Conservation (phyloP, 169 alveolate genomes). For the Plasmodium cynomolgi region DNA sequence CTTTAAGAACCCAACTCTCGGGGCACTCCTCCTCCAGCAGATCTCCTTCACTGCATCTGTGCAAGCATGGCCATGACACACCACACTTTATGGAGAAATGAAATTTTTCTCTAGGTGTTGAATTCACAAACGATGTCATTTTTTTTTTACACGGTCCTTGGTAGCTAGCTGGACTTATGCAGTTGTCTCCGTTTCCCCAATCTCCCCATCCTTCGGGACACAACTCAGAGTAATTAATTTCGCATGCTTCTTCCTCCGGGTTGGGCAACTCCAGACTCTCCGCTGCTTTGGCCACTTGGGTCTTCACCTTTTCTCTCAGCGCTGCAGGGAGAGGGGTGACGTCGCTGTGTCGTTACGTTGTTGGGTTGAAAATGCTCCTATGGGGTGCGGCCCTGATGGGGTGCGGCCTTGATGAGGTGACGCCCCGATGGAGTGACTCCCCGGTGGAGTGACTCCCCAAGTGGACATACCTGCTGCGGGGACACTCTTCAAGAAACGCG, state of each 20-base stretch:
- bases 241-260: constrained; percentile 78
- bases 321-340: constrained; percentile 58
- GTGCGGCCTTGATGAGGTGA: too few species aligned
- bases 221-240: constrained; percentile 78
- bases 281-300: constrained; percentile 76
- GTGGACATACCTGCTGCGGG: constrained; percentile 24
- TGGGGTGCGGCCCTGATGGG: background rate
- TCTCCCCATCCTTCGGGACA: constrained; percentile 85
- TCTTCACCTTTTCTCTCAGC: constrained; percentile 63
- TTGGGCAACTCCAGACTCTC: constrained; percentile 62
- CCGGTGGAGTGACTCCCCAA: too few species aligned
- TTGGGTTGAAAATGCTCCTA: background rate
- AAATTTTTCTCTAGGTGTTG: constrained; percentile 37
- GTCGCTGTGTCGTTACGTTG: background rate
- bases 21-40: constrained; percentile 18
- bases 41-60: constrained; percentile 1
- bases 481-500: constrained; percentile 16
- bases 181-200: constrained; percentile 60
- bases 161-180: constrained; percentile 59
- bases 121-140: constrained; percentile 25
- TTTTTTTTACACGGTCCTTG: constrained; percentile 59
- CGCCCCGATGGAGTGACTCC: too few species aligned
- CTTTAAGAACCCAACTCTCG: constrained; percentile 68
- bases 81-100: constrained; percentile 24
- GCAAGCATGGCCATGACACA: constrained; percentile 73